phyloP scores from a whole-genome alignment of 352 stramenopile genomes.

The Phytophthora macrochlamydospora region DNA sequence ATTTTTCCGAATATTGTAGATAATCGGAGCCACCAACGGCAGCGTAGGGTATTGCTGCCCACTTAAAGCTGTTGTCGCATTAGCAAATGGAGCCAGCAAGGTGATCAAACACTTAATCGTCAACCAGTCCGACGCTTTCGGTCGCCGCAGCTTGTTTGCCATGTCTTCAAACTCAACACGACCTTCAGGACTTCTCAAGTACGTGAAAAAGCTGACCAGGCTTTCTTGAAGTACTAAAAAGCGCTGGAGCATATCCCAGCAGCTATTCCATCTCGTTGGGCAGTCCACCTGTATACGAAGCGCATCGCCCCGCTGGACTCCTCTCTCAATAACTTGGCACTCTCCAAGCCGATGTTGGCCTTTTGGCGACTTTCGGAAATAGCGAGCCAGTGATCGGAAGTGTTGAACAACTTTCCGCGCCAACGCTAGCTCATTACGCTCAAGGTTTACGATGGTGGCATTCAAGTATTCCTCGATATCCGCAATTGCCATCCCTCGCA shows the following conservation, averaged over 20 bases:
- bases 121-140: conserved; percentile 1
- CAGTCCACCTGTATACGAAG: background rate
- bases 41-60: conserved; percentile 9
- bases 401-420: conserved; percentile 11
- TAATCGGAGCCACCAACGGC: conserved; percentile 2
- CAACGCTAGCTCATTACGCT: conserved; percentile 1
- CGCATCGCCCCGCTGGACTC: background rate
- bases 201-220: conserved; percentile 1
- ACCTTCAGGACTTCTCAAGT: conserved; percentile 1
- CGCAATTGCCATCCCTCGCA: conserved; percentile 10
- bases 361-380: conserved; percentile 25
- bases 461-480: conserved; percentile 15
- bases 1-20: conserved; percentile 5
- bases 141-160: conserved; percentile 1
- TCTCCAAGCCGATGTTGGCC: conserved; percentile 3
- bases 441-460: background rate
- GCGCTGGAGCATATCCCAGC: conserved; percentile 7
- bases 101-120: conserved; percentile 7
- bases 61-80: background rate
- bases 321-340: background rate
- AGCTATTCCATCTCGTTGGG: conserved; percentile 14
- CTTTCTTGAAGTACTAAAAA: conserved; percentile 3
- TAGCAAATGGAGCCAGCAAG: conserved; percentile 3
- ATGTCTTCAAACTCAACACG: conserved; percentile 8
- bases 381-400: conserved; percentile 14